Evolutionary conservation across 371 early-diverging fungal species (phyloP).

Genomic region (Syncephalastrum monosporum): DNA sequence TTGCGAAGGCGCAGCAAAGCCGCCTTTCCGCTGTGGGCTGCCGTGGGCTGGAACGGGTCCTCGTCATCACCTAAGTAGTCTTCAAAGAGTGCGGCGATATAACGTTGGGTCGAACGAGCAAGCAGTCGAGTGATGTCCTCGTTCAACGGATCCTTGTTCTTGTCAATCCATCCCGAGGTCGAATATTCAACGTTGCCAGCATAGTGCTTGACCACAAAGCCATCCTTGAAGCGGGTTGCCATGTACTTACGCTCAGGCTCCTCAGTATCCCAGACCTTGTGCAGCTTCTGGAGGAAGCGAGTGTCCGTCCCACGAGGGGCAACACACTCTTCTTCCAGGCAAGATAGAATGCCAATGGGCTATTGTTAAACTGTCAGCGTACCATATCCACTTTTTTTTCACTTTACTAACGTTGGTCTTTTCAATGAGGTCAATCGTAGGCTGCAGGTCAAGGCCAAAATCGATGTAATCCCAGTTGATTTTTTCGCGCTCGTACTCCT

Average conservation of each 20-base stretch:
- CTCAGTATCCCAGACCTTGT: constrained; percentile 82
- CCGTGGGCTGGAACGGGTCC: constrained; percentile 2
- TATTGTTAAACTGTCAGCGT: constrained; percentile 18
- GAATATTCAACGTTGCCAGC: constrained; percentile 98
- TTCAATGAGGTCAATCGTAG: constrained; percentile 98
- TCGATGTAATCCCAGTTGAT: constrained; percentile 99
- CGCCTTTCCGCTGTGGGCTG: constrained; percentile 5
- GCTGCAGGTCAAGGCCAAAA: constrained; percentile 99
- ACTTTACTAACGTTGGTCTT: constrained; percentile 71
- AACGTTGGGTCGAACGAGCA: constrained; percentile 80
- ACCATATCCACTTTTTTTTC: neutral
- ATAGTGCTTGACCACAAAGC: constrained; percentile 96
- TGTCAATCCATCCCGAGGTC: constrained; percentile 96
- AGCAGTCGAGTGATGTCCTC: constrained; percentile 91
- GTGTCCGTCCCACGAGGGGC: constrained; percentile 98
- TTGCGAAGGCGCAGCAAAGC: constrained; percentile 35
- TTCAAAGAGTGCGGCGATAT: constrained; percentile 77
- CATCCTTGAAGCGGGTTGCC: constrained; percentile 85
- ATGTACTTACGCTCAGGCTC: constrained; percentile 73
- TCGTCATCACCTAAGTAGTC: constrained; percentile 77
- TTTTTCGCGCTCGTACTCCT: constrained; percentile 96
- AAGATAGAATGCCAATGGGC: constrained; percentile 98
- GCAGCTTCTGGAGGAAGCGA: constrained; percentile 94
- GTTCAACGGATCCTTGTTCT: constrained; percentile 99
- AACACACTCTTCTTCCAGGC: constrained; percentile 99